Evolutionary conservation across 768 basidiomycete species (phyloP).

Genomic region (Grammothele lineata): DNA sequence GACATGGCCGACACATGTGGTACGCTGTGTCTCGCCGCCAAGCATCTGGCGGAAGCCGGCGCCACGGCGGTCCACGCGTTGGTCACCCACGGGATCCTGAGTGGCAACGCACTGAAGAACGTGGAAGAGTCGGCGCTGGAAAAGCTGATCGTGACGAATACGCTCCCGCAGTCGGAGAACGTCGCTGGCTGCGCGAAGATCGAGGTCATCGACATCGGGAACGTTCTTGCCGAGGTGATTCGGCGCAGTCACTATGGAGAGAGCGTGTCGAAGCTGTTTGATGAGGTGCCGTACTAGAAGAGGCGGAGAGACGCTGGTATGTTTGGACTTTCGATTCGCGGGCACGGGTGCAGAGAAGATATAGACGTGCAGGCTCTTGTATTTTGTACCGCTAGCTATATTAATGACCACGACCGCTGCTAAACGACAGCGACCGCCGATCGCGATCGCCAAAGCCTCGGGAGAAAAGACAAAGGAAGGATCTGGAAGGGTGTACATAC

Average conservation of each 20-base stretch:
- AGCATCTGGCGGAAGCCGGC: conserved; percentile 85
- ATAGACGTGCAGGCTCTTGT: conserved; percentile 14
- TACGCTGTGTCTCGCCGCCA: conserved; percentile 88
- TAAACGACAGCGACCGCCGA: too few relatives aligned
- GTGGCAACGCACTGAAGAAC: conserved; percentile 77
- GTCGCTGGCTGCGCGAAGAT: conserved; percentile 70
- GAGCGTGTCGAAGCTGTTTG: conserved; percentile 83
- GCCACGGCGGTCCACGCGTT: conserved; percentile 84
- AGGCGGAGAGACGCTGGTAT: background rate
- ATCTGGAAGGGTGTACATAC: background rate
- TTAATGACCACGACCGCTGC: conserved; percentile 1
- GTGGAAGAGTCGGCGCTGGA: conserved; percentile 75
- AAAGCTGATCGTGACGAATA: conserved; percentile 98
- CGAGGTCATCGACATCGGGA: conserved; percentile 92
- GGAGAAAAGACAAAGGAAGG: too few relatives aligned
- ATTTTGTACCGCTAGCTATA: conserved; percentile 8
- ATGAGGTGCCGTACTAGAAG: conserved; percentile 80
- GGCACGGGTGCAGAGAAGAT: conserved; percentile 2
- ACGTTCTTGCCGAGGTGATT: conserved; percentile 94
- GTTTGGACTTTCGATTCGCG: background rate
- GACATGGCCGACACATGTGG: conserved; percentile 99
- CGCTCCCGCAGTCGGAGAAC: conserved; percentile 85
- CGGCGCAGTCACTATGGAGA: conserved; percentile 96
- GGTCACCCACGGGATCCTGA: conserved; percentile 95
- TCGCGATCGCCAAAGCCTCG: background rate